A percentile compares a stretch with the other conserved stretches of the same genome.
phyloP scores from a whole-genome alignment of 192 early-diverging fungal genomes.

The Endogone sp. region DNA sequence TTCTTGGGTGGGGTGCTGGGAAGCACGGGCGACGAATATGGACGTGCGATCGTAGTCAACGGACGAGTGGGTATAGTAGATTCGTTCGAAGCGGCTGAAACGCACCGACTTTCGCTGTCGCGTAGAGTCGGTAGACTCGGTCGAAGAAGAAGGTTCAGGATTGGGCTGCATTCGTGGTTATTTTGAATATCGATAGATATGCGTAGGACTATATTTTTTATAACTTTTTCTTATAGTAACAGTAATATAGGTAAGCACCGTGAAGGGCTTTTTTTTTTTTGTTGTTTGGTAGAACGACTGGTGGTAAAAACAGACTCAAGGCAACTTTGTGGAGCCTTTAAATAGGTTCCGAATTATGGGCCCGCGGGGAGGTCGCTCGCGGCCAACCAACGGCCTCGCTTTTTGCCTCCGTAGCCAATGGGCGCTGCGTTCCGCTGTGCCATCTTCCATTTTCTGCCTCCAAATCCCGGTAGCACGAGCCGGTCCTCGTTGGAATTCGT shows the following conservation, averaged over 20 bases:
- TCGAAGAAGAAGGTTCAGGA: not conserved
- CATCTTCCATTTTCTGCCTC: no score
- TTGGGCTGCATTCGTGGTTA: not conserved
- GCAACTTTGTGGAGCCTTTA: not conserved
- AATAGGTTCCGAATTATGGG: not conserved
- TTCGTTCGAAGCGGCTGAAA: conserved; percentile 19
- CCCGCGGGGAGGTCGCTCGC: not conserved
- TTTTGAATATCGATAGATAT: not conserved
- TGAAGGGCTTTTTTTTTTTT: not conserved
- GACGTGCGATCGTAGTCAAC: conserved; percentile 17
- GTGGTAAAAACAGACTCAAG: not conserved
- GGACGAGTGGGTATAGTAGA: conserved; percentile 18
- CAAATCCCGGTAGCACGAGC: no score
- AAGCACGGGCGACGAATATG: not conserved
- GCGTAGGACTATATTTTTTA: not conserved
- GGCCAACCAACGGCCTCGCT: not conserved
- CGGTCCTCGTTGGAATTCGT: no score
- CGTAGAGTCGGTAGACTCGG: not conserved
- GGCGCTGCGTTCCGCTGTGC: not conserved
- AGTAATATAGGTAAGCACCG: no score
- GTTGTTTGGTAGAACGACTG: not conserved
- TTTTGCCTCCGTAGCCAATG: not conserved
- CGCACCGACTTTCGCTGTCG: conserved; percentile 10
- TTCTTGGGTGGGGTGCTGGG: not conserved
- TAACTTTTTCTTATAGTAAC: not conserved